Base-by-base conservation (phyloP, 805 yeast species). In the Candida wancherniae region DNA sequence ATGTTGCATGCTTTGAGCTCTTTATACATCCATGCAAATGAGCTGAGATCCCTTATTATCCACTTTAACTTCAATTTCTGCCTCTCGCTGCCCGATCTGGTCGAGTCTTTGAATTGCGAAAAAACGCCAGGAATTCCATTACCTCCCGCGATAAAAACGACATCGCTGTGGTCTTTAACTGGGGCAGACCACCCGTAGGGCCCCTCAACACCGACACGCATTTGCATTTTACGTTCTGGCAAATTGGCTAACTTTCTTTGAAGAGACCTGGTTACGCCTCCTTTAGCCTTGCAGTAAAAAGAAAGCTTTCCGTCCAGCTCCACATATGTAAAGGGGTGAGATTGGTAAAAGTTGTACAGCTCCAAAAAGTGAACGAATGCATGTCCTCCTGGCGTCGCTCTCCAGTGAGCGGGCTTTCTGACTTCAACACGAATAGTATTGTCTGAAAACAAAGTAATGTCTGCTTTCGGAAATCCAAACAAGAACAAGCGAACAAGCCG, bases 261-360 rank as follows among this genome's bases (percentile, higher is more conserved):
- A 23, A 75, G 46, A 13, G 51, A 45, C 31, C 52, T 64, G 10
- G 85, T 77, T 31, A 75, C 53, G 36, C 85, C 86, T n/a, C 65
- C 65, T 50, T 75, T 75, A 12, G 67, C 69, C 47, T 71, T 74
- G 45, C 73, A 63, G 42, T 60, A 67, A 28, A 73, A 55, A 2
- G 61, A 55, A 7, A 74, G 47, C 9, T 58, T 57, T 25, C 59
- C 53, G 2, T 57, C 52, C 4, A 71, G 57, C 29, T 67, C 67
- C 11, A 73, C 58, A 5, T 73, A 53, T 1, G 88, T 78, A 56
- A 84, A 81, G 4, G 90, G 90, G 51, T 82, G 87, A 4, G 81
- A 73, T 51, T 81, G 85, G 77, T 80, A 79, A 51, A 79, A 75
- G 22, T 67, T 55, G 3, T 57, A 48, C 12, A 70, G 63, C 25